These are phyloP conservation scores for Rugonectria rugulosa DNA, from an alignment of 2,329 filamentous ascomycete species.

Conservation along the genomic window DNA sequence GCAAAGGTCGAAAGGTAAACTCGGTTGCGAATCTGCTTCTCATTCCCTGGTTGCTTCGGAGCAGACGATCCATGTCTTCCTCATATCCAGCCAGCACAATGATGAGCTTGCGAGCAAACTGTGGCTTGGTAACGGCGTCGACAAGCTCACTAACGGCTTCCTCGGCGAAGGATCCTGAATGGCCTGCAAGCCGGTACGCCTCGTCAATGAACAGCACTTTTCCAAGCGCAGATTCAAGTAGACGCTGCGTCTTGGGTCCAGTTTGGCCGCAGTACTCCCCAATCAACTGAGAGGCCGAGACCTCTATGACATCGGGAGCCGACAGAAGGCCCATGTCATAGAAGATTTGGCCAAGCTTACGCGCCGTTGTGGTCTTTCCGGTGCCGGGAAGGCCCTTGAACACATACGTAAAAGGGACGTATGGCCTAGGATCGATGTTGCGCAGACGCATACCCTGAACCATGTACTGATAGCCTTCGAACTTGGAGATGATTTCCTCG, in stretches of 20 bases:
- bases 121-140: conserved; percentile 60
- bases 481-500: conserved; percentile 60
- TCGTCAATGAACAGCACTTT: conserved; percentile 77
- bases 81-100: conserved; percentile 75
- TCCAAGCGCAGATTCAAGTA: conserved; percentile 68
- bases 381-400: conserved; percentile 72
- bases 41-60: conserved; percentile 68
- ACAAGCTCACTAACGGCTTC: conserved; percentile 62
- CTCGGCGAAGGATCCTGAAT: conserved; percentile 62
- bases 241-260: conserved; percentile 67
- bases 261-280: conserved; percentile 75
- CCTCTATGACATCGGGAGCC: conserved; percentile 67
- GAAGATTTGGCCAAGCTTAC: conserved; percentile 75
- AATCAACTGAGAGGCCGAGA: conserved; percentile 72
- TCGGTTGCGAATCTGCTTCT: conserved; percentile 69
- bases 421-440: conserved; percentile 58
- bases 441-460: conserved; percentile 59
- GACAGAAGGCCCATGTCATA: conserved; percentile 77
- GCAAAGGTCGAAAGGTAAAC: conserved; percentile 61
- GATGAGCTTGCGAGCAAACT: conserved; percentile 65
- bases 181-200: conserved; percentile 65
- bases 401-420: conserved; percentile 71
- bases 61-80: conserved; percentile 68
- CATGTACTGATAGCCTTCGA: conserved; percentile 64
- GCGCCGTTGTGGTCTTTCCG: conserved; percentile 75